These are phyloP conservation scores for Podaxis sp. DNA, from an alignment of 768 basidiomycete genomes.

Conservation along the genomic window DNA sequence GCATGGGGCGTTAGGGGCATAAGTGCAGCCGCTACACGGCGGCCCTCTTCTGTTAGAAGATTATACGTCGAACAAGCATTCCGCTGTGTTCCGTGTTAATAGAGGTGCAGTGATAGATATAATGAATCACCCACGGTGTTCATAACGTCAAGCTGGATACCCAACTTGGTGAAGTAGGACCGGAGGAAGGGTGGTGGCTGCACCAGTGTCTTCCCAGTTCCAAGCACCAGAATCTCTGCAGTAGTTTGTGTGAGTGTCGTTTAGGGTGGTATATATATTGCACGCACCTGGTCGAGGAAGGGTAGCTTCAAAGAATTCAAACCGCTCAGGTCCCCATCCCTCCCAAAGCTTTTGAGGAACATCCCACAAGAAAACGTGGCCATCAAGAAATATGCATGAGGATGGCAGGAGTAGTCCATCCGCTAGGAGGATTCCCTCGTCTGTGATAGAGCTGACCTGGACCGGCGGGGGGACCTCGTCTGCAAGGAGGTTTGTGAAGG, in stretches of 20 bases:
- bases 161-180: constrained; percentile 64
- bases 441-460: constrained; percentile 63
- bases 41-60: constrained; percentile 86
- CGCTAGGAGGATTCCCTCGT: constrained; percentile 61
- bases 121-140: constrained; percentile 56
- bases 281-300: constrained; percentile 79
- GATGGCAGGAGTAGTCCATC: constrained; percentile 77
- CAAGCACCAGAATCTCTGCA: constrained; percentile 84
- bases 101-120: background rate
- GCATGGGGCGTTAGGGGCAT: constrained; percentile 54
- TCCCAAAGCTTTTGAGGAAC: constrained; percentile 59
- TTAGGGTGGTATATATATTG: background rate
- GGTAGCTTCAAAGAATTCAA: constrained; percentile 77
- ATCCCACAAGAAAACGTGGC: constrained; percentile 89
- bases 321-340: constrained; percentile 70
- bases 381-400: constrained; percentile 81
- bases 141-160: constrained; percentile 88
- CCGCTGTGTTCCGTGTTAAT: constrained; percentile 39
- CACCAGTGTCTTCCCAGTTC: constrained; percentile 71
- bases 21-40: constrained; percentile 89
- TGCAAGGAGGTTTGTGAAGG: constrained; percentile 71
- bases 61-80: constrained; percentile 98
- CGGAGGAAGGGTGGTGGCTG: constrained; percentile 68
- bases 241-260: background rate
- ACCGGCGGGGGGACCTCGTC: constrained; percentile 65